Conservation (phyloP, 1,284 basidiomycete genomes). For the Stereum hirsutum region DNA sequence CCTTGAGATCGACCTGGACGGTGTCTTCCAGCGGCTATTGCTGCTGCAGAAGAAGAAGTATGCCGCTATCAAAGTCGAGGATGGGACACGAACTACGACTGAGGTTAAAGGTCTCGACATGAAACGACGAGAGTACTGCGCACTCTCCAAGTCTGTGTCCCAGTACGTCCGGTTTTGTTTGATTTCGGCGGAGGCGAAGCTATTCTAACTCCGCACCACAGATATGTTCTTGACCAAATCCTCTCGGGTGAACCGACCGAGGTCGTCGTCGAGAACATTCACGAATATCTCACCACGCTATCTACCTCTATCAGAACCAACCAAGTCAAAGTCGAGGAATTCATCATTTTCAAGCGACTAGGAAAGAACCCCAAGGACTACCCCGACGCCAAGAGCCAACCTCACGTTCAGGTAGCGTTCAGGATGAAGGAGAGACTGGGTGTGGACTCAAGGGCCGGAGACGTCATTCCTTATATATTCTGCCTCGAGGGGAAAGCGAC, state of each 20-base stretch:
- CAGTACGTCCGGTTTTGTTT: constrained; percentile 62
- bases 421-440: constrained; percentile 80
- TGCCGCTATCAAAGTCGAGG: constrained; percentile 91
- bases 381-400: constrained; percentile 90
- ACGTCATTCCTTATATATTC: constrained; percentile 96
- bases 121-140: constrained; percentile 96
- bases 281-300: constrained; percentile 79
- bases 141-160: constrained; percentile 87
- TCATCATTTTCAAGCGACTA: constrained; percentile 92
- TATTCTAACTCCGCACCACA: no score
- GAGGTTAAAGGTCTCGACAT: constrained; percentile 99
- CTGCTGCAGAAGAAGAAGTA: constrained; percentile 99
- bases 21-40: constrained; percentile 88
- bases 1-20: constrained; percentile 96
- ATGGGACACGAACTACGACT: constrained; percentile 62
- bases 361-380: constrained; percentile 96
- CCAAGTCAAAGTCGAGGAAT: constrained; percentile 81
- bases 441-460: constrained; percentile 73
- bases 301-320: constrained; percentile 73
- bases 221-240: constrained; percentile 85
- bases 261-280: constrained; percentile 83
- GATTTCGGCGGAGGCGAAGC: no score
- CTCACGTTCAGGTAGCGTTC: constrained; percentile 95
- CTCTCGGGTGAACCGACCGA: constrained; percentile 91
- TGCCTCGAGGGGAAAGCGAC: constrained; percentile 77